Base-by-base conservation (phyloP, 768 basidiomycete genomes). In the Mycena polygramma region DNA sequence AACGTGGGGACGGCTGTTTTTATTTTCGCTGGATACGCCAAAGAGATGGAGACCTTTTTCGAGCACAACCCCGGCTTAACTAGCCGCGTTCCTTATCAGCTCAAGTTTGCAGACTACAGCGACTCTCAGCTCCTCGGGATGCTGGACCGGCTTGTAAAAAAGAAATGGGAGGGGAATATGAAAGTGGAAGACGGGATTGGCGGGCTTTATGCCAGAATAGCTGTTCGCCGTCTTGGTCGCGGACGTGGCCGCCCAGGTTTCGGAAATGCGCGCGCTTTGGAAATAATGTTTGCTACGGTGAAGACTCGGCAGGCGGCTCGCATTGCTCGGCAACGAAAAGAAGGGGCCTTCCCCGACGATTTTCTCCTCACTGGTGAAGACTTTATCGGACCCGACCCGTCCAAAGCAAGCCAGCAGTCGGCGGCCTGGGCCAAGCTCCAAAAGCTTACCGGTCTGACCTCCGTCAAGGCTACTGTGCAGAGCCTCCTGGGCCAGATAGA, bases 21-120 rank as follows among this genome's bases (percentile, higher is more conserved):
- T 79, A 87, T 93, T 63, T 81, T 93, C 2, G 92, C 92, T 0
- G 92, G 92, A 6, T 93, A 93, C 76, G 86, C 81, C 76, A 89
- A 87, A 63, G 83, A 93, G 77, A 92, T 93, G 92, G 92, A 93
- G 72, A 88, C 84, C 52, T 93, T 93, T 80, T 92, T 93, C 68
- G 91, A 92, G 69, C 91, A 92, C 69, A 92, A 93, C 73, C 91
- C 92, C 3, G 92, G 92, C 2, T 77, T 93, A 15, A 78, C 80
- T 10, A 92, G 91, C 78, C 89, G 92, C n/a, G 88, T 93, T 11
- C 92, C 92, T 0, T 86, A 89, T 69, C 78, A 76, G 43, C 81
- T 93, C 39, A 79, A 87, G 15, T 92, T 93, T 71, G 77, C 79
- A 1, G 92, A 93, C 71, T 93, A 92, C 73, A 82, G 78, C 10